Conservation (phyloP, 192 early-diverging fungal species). For the Umbelopsis sp. region DNA sequence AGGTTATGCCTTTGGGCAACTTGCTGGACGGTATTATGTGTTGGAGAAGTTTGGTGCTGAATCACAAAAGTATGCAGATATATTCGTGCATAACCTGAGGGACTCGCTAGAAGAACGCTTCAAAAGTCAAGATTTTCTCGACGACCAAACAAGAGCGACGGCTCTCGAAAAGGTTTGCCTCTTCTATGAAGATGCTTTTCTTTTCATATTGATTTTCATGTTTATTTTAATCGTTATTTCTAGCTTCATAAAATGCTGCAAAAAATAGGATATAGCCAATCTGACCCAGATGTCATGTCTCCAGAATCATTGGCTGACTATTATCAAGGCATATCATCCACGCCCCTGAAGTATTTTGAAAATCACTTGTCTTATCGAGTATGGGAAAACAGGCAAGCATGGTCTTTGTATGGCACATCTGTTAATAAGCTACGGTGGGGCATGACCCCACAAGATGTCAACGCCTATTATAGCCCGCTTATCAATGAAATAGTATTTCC, state of each 20-base stretch:
- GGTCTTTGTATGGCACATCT: conserved; percentile 36
- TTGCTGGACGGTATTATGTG: conserved; percentile 2
- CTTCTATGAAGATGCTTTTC: too few relatives aligned
- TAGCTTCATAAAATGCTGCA: conserved; percentile 52
- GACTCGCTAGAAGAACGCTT: conserved; percentile 46
- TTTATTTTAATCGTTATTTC: not conserved
- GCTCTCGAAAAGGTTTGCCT: conserved; percentile 54
- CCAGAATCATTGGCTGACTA: conserved; percentile 51
- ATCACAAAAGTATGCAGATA: conserved; percentile 43
- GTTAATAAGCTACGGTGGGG: conserved; percentile 54
- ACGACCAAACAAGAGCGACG: conserved; percentile 48
- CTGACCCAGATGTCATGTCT: conserved; percentile 57
- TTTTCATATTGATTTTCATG: not conserved
- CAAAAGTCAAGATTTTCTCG: conserved; percentile 58
- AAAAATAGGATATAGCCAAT: conserved; percentile 67
- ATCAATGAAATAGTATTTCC: conserved; percentile 60
- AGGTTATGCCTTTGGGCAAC: conserved; percentile 19
- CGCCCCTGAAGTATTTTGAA: conserved; percentile 57
- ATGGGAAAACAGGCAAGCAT: conserved; percentile 39
- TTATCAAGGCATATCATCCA: conserved; percentile 52
- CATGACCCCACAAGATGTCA: conserved; percentile 62
- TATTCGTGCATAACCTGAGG: conserved; percentile 47
- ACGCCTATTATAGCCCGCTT: conserved; percentile 57
- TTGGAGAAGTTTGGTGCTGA: conserved; percentile 14
- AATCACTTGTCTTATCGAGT: conserved; percentile 53